phyloP scores from a whole-genome alignment of 768 basidiomycete genomes.

The Naematelia aurantialba region DNA sequence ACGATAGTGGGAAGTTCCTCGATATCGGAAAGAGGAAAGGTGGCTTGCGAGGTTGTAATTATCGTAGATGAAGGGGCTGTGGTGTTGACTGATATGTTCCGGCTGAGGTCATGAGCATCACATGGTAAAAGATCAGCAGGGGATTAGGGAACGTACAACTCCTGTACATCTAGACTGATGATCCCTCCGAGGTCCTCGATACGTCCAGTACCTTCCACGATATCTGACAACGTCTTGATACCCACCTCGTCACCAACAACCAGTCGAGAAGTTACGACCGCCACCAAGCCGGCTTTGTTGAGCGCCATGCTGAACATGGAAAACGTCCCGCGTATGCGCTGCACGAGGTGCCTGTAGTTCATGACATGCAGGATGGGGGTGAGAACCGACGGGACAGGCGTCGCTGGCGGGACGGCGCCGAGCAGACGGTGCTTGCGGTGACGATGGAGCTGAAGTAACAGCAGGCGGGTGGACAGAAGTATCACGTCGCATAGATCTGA shows the following conservation, averaged over 20 bases:
- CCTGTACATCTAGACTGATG: conserved; percentile 11
- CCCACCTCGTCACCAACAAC: neutral
- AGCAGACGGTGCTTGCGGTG: conserved; percentile 23
- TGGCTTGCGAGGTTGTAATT: conserved; percentile 19
- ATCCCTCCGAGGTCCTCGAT: conserved; percentile 7
- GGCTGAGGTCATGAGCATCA: conserved; percentile 15
- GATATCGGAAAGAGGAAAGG: conserved; percentile 28
- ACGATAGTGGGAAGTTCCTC: conserved; percentile 25
- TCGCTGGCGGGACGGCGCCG: neutral
- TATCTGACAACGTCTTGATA: neutral
- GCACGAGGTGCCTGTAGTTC: conserved; percentile 13
- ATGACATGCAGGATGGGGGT: conserved; percentile 29
- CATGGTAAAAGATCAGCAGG: neutral
- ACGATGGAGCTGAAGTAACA: conserved; percentile 27
- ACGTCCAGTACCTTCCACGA: neutral
- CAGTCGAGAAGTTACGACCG: neutral
- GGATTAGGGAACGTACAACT: conserved; percentile 9
- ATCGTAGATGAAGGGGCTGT: conserved; percentile 8
- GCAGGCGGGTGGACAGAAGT: conserved; percentile 19
- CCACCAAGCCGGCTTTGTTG: conserved; percentile 10
- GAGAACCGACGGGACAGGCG: conserved; percentile 14
- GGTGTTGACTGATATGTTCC: conserved; percentile 15
- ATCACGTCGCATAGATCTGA: conserved; percentile 18
- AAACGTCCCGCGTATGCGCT: conserved; percentile 13
- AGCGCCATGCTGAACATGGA: conserved; percentile 18